A percentile compares a stretch with the other conserved stretches of the same genome.
phyloP scores from a whole-genome alignment of 495 filamentous ascomycete species.

The Podospora pseudopauciseta region DNA sequence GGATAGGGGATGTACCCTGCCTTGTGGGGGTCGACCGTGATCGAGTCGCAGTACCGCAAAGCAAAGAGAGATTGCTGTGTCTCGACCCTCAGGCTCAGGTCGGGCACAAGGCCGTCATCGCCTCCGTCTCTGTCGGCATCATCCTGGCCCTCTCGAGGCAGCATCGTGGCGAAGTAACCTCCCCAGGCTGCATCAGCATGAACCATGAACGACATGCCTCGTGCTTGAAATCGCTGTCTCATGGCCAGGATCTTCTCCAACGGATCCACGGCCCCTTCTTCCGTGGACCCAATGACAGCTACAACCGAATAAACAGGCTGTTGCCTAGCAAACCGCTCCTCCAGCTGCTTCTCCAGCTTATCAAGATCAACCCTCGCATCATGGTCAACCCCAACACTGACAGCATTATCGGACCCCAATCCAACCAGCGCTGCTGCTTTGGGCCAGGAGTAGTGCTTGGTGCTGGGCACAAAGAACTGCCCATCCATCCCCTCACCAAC shows the following conservation, averaged over 20 bases:
- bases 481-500: slow-evolving; percentile 31
- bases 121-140: slow-evolving; percentile 19
- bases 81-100: slow-evolving; percentile 29
- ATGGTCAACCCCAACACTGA: slow-evolving; percentile 38
- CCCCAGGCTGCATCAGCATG: slow-evolving; percentile 51
- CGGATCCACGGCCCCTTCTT: slow-evolving; percentile 43
- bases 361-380: slow-evolving; percentile 37
- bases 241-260: slow-evolving; percentile 37
- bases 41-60: slow-evolving; percentile 37
- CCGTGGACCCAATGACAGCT: slow-evolving; percentile 31
- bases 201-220: slow-evolving; percentile 42
- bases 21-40: slow-evolving; percentile 51
- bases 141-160: slow-evolving; percentile 25
- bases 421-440: slow-evolving; percentile 44
- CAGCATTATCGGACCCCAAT: slow-evolving; percentile 40
- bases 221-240: slow-evolving; percentile 36
- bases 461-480: slow-evolving; percentile 36
- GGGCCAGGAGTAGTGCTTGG: slow-evolving; percentile 50
- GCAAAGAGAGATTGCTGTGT: slow-evolving; percentile 38
- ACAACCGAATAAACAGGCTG: slow-evolving; percentile 33
- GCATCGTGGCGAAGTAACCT: slow-evolving; percentile 48
- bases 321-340: slow-evolving; percentile 30
- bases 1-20: slow-evolving; percentile 49
- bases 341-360: slow-evolving; percentile 31
- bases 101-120: slow-evolving; percentile 33